phyloP scores from a whole-genome alignment of 2,329 filamentous ascomycete species.

The Fusarium falciforme region DNA sequence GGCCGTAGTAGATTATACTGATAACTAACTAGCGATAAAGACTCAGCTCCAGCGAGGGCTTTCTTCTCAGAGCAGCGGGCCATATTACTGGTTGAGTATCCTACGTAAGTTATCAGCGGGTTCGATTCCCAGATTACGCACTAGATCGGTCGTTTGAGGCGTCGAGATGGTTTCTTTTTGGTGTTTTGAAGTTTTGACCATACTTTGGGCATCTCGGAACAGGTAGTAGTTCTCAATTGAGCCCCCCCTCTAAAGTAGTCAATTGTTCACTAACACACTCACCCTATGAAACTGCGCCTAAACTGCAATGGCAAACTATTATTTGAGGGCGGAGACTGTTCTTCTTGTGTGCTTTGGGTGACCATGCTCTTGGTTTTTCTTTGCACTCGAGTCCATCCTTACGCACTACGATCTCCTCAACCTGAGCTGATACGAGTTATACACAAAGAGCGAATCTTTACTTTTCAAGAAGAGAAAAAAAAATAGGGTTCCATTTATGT shows the following conservation, averaged over 20 bases:
- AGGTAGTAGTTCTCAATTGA: not conserved
- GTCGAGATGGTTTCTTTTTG: not conserved
- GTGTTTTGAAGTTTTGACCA: not conserved
- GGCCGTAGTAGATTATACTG: too few species aligned
- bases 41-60: too few species aligned
- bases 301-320: not conserved
- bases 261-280: too few species aligned
- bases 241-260: too few species aligned
- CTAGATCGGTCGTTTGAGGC: not conserved
- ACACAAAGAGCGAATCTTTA: too few species aligned
- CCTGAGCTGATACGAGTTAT: too few species aligned
- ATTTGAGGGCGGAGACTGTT: not conserved
- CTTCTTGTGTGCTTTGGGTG: not conserved
- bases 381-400: not conserved
- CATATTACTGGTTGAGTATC: too few species aligned
- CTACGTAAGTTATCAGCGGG: too few species aligned
- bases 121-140: not conserved
- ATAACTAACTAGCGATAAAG: too few species aligned
- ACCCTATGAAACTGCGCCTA: not conserved
- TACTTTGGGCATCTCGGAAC: not conserved
- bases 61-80: too few species aligned
- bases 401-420: not conserved
- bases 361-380: not conserved
- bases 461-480: too few species aligned
- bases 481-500: too few species aligned